phyloP scores from a whole-genome alignment of 2,329 filamentous ascomycete species.

The Dactylonectria macrodidyma region DNA sequence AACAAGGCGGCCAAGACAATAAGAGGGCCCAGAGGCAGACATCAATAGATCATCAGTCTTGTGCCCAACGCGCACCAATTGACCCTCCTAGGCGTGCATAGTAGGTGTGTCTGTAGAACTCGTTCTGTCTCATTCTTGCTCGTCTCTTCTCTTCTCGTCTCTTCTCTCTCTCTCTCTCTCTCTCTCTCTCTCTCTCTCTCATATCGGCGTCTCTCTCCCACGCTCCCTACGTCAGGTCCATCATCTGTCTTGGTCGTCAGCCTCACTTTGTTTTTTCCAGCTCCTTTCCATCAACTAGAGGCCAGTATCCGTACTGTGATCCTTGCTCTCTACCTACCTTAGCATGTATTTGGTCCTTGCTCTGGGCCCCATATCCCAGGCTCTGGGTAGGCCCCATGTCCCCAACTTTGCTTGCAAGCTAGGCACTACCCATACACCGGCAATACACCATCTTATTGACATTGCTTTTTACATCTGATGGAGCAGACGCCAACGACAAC shows the following conservation, averaged over 20 bases:
- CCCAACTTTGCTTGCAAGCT: background rate
- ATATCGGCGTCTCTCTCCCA: constrained; percentile 25
- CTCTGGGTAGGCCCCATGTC: background rate
- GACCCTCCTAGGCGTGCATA: constrained; percentile 13
- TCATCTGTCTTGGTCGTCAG: constrained; percentile 29
- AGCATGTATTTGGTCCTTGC: too few relatives aligned
- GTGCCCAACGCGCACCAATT: constrained; percentile 31
- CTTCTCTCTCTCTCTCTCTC: background rate
- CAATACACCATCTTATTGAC: constrained; percentile 12
- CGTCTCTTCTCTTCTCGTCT: background rate
- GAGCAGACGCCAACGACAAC: constrained; percentile 35
- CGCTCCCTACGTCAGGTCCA: background rate
- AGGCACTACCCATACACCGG: constrained; percentile 25
- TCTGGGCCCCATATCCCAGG: background rate
- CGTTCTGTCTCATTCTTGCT: background rate
- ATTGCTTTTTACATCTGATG: constrained; percentile 37
- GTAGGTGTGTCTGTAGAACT: constrained; percentile 16
- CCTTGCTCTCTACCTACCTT: too few relatives aligned
- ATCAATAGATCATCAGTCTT: constrained; percentile 30
- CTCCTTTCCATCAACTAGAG: constrained; percentile 14
- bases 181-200: constrained; percentile 1
- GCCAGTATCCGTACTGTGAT: too few relatives aligned
- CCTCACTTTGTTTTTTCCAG: constrained; percentile 44
- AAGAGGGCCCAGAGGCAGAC: background rate
- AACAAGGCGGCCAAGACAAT: constrained; percentile 9